phyloP scores from a whole-genome alignment of 1,284 basidiomycete species.

The Microbotryomycetes sp. region DNA sequence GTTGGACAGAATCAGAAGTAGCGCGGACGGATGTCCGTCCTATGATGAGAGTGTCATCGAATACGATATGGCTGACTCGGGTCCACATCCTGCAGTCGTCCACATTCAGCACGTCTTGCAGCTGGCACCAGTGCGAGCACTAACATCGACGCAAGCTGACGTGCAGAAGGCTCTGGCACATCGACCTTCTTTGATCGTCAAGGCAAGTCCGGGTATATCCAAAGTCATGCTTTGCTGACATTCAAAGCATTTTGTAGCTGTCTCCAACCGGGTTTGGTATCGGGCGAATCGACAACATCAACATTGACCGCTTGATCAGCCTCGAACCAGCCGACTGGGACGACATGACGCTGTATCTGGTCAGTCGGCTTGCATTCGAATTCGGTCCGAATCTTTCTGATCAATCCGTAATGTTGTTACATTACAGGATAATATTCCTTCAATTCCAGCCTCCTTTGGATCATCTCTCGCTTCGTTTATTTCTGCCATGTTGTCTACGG shows the following conservation, averaged over 20 bases:
- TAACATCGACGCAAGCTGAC: constrained; percentile 21
- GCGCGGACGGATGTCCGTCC: constrained; percentile 5
- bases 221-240: too few relatives aligned
- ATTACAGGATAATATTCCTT: constrained; percentile 23
- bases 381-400: too few relatives aligned
- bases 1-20: background rate
- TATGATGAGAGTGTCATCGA: background rate
- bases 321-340: constrained; percentile 28
- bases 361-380: background rate
- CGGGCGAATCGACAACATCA: constrained; percentile 1
- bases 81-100: constrained; percentile 10
- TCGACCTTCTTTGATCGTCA: constrained; percentile 10
- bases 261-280: constrained; percentile 26
- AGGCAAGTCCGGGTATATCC: constrained; percentile 7
- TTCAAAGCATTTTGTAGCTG: constrained; percentile 13
- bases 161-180: constrained; percentile 21
- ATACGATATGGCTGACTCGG: background rate
- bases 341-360: constrained; percentile 16
- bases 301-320: constrained; percentile 10
- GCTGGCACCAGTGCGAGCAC: constrained; percentile 9
- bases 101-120: constrained; percentile 25
- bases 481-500: constrained; percentile 7
- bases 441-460: background rate
- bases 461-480: constrained; percentile 10
- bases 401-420: background rate